Evolutionary conservation across 495 filamentous ascomycete genomes (phyloP), one percentile per base, ranked within the genome.

Genomic region (Podospora sp.): DNA sequence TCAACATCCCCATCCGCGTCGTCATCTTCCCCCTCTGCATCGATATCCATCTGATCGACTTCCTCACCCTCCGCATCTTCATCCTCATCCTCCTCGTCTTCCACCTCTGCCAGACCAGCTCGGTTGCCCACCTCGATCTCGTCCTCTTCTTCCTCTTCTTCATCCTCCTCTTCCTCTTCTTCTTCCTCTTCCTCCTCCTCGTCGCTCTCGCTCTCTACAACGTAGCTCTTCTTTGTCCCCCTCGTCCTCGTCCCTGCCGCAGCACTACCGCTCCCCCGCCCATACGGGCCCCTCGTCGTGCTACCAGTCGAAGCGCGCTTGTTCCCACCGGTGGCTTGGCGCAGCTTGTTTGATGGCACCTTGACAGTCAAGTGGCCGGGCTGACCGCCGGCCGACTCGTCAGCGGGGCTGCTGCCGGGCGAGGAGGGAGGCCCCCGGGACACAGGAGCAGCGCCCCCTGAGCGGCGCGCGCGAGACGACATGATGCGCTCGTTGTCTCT

Each of bases 311-410:
- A 51, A 49, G 63, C 65, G 55, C 68, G 55, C 63, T 68, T 75
- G 65, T 74, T 77, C 55, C 82, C 83, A 40, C 86, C 72, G 25
- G 89, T 94, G 16, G 88, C 91, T 76, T 96, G 89, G 36, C 91
- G 89, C 62, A 95, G 83, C 81, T 92, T 95, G 80, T 84, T 90
- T 33, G 92, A 86, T 6, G 92, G 88, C 73, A 94, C 89, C 81
- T 93, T 97, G 70, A 97, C 88, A 29, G 90, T 96, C 57, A 97
- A 81, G 75, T 87, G 87, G 62, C 94, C 86, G 66, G 90, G 89
- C 76, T 85, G 86, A 67, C 36, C 83, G 40, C 40, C 12, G 4
- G 40, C 14, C 40, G 40, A 12, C 46, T 80, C 79, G 66, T 86
- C 85, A 72, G 83, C 84, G 62, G 85, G 73, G 33, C 68, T 70